phyloP scores from a whole-genome alignment of 1,284 basidiomycete species.

The Pseudozyma pruni region DNA sequence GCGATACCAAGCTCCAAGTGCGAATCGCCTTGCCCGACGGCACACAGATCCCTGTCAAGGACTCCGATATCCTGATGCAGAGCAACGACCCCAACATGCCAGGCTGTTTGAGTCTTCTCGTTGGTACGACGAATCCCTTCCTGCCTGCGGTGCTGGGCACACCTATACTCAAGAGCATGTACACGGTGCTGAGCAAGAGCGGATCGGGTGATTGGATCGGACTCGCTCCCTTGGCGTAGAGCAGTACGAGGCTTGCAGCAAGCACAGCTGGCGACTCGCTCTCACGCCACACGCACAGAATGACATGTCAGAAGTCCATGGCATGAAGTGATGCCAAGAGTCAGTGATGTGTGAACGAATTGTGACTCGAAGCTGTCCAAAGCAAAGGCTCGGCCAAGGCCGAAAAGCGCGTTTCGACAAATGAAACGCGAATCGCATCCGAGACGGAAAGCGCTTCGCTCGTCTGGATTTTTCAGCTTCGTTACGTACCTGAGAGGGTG shows the following conservation, averaged over 20 bases:
- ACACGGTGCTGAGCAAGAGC: conserved; percentile 26
- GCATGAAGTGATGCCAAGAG: too few relatives aligned
- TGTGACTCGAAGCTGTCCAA: background rate
- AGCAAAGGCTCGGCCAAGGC: too few relatives aligned
- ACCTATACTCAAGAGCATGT: conserved; percentile 36
- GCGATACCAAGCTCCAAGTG: conserved; percentile 30
- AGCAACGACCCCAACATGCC: conserved; percentile 40
- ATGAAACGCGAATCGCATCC: background rate
- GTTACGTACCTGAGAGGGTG: too few relatives aligned
- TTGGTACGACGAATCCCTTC: conserved; percentile 34
- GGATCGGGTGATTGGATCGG: conserved; percentile 28
- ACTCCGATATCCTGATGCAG: conserved; percentile 34
- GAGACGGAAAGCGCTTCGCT: conserved; percentile 1
- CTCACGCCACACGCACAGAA: background rate
- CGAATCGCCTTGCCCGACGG: conserved; percentile 30
- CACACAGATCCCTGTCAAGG: conserved; percentile 14
- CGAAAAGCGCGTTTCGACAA: background rate
- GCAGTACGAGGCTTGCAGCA: background rate
- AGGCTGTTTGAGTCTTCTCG: conserved; percentile 32
- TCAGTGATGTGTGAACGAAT: background rate
- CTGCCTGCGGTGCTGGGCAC: conserved; percentile 30
- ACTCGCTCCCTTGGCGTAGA: conserved; percentile 17
- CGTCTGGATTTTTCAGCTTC: background rate
- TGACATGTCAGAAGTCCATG: too few relatives aligned
- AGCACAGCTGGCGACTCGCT: background rate